Evolutionary conservation across 257 asterid genomes (phyloP), one percentile per base, ranked within the genome.

Genomic region (Nicotiana undulata): DNA sequence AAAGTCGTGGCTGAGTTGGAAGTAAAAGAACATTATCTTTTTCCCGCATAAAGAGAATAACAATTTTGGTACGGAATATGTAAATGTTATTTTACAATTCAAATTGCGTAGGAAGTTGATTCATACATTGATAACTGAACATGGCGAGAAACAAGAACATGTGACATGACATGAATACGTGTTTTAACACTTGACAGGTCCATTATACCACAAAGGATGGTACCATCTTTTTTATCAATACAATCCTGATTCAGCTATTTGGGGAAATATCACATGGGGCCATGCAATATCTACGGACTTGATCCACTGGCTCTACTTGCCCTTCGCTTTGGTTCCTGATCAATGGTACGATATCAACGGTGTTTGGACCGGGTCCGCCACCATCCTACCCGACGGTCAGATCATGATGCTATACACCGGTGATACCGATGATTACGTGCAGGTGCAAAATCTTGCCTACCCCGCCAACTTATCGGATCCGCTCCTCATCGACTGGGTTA

Each of bases 331-430:
- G 93, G 92, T 87, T 17, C 97, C 97, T 13, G 97, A 94, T 53
- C 87, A 85, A 22, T 88, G 92, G 88, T 92, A 87, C 60, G 98
- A 94, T 46, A 77, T 90, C 53, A 92, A 89, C 24, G 98, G 98
- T 1, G 97, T 94, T 17, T 94, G 98, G 98, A 87, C 97, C 0
- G 98, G 98, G 3, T 94, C 98, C 12, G 97, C 98, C 29, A 94
- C 98, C 0, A 80, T 89, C 87, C 93, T 90, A 3, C 94, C 95
- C 9, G 89, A 88, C 26, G 98, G 98, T 31, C 82, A 76, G 81
- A 91, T 94, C 85, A 77, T 85, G 1, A 94, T 94, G 90, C 77
- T 94, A 3, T 94, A 94, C 86, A 94, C 98, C 0, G 97, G 97
- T 2, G 90, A 85, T 84, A 90, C 97, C 18, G 6, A 65, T 5